phyloP scores from a whole-genome alignment of 2,329 filamentous ascomycete genomes.

The Pezicula rhizophila region DNA sequence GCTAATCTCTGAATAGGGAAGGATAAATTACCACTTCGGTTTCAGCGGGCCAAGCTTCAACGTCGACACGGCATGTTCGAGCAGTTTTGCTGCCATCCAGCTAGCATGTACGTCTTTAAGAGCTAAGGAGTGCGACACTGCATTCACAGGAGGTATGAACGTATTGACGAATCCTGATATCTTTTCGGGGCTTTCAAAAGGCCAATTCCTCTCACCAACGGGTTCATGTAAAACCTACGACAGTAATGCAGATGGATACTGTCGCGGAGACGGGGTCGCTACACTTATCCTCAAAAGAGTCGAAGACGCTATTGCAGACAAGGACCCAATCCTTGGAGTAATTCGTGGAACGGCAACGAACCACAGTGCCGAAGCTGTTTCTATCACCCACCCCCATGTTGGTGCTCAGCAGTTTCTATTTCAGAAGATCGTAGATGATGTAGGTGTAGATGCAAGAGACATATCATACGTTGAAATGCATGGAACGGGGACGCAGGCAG shows the following conservation, averaged over 20 bases:
- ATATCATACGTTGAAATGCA: conserved; percentile 50
- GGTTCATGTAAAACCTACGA: conserved; percentile 42
- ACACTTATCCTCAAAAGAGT: conserved; percentile 41
- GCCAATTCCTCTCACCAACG: conserved; percentile 13
- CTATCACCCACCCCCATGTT: conserved; percentile 75
- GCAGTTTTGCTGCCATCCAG: conserved; percentile 25
- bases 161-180: conserved; percentile 11
- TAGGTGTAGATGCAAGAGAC: conserved; percentile 67
- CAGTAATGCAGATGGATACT: conserved; percentile 41
- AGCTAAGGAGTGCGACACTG: conserved; percentile 8
- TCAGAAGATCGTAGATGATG: conserved; percentile 62
- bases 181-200: conserved; percentile 8
- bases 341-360: conserved; percentile 71
- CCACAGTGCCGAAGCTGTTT: conserved; percentile 72
- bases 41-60: conserved; percentile 32
- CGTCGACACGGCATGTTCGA: conserved; percentile 30
- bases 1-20: conserved; percentile 1
- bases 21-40: conserved; percentile 34
- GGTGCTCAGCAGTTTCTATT: conserved; percentile 68
- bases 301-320: conserved; percentile 39
- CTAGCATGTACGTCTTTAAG: conserved; percentile 10
- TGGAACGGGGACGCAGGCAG: conserved; percentile 8
- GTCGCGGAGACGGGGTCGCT: conserved; percentile 40
- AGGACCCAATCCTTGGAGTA: conserved; percentile 38
- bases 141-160: conserved; percentile 8